Evolutionary conservation across 768 basidiomycete genomes (phyloP).

Genomic region (Trametes punicea): DNA sequence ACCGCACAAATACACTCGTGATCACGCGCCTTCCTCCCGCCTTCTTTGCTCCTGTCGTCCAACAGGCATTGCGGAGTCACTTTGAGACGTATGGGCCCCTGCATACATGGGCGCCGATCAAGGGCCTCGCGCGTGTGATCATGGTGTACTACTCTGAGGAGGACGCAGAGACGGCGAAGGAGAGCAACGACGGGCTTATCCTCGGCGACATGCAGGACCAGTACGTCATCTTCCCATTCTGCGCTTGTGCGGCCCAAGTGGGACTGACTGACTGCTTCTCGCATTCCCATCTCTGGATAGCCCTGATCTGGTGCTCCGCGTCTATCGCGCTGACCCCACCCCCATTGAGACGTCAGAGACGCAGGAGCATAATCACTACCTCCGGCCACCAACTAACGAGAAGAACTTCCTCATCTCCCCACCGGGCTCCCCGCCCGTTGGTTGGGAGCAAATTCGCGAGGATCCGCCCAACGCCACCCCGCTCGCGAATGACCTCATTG

Average conservation of each 20-base stretch:
- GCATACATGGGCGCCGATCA: conserved; percentile 88
- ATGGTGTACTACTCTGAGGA: conserved; percentile 69
- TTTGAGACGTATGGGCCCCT: conserved; percentile 78
- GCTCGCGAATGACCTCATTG: conserved; percentile 84
- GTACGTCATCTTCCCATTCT: conserved; percentile 39
- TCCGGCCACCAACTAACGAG: conserved; percentile 75
- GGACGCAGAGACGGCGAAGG: conserved; percentile 65
- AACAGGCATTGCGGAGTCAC: conserved; percentile 63
- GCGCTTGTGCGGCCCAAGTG: not conserved
- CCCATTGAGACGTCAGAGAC: conserved; percentile 43
- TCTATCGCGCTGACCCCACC: conserved; percentile 72
- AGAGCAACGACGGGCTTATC: conserved; percentile 58
- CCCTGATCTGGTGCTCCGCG: conserved; percentile 51
- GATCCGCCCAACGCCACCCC: conserved; percentile 84
- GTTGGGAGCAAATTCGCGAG: conserved; percentile 91
- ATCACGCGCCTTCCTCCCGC: conserved; percentile 72
- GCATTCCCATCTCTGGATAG: conserved; percentile 37
- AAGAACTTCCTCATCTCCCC: conserved; percentile 98
- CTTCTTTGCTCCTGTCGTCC: conserved; percentile 72
- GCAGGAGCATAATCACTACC: conserved; percentile 39
- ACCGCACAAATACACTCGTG: conserved; percentile 77
- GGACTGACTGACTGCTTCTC: not conserved
- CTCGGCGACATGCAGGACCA: conserved; percentile 49
- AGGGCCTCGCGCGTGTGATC: conserved; percentile 77
- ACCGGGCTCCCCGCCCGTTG: conserved; percentile 94